Conservation (phyloP, 805 yeast genomes). For the Brettanomyces bruxellensis region DNA sequence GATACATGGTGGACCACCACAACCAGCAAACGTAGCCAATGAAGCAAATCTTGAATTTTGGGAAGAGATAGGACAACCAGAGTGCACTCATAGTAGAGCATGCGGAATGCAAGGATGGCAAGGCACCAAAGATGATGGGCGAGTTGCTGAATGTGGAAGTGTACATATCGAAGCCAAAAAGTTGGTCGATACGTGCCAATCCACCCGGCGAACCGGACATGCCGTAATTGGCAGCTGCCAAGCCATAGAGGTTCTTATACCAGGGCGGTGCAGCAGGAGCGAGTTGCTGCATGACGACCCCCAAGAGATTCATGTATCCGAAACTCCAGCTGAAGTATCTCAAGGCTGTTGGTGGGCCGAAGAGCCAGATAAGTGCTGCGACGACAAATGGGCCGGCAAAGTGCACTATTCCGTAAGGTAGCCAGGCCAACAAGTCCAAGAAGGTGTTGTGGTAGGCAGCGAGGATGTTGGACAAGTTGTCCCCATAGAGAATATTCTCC, state of each 20-base stretch:
- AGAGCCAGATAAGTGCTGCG: constrained; percentile 66
- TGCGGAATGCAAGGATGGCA: constrained; percentile 78
- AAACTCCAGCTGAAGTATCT: constrained; percentile 84
- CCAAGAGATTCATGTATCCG: constrained; percentile 85
- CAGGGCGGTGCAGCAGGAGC: constrained; percentile 97
- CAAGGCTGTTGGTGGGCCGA: constrained; percentile 83
- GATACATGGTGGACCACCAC: constrained; percentile 99
- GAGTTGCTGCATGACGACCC: constrained; percentile 68
- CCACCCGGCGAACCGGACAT: constrained; percentile 96
- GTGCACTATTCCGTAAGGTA: constrained; percentile 86
- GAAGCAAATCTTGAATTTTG: constrained; percentile 52
- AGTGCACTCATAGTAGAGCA: constrained; percentile 87
- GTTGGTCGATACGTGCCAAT: constrained; percentile 68
- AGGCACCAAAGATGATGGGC: constrained; percentile 80
- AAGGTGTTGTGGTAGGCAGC: constrained; percentile 60
- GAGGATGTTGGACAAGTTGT: constrained; percentile 73
- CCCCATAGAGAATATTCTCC: constrained; percentile 89
- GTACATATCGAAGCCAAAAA: constrained; percentile 74
- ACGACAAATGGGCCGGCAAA: constrained; percentile 81
- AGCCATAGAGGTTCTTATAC: constrained; percentile 76
- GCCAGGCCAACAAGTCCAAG: constrained; percentile 84
- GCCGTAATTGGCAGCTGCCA: constrained; percentile 78
- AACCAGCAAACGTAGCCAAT: constrained; percentile 78
- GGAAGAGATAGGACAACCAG: constrained; percentile 75
- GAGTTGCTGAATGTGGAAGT: constrained; percentile 71